These are phyloP conservation scores for Pseudogymnoascus verrucosus DNA, from an alignment of 2,329 filamentous ascomycete species.

Conservation along the genomic window DNA sequence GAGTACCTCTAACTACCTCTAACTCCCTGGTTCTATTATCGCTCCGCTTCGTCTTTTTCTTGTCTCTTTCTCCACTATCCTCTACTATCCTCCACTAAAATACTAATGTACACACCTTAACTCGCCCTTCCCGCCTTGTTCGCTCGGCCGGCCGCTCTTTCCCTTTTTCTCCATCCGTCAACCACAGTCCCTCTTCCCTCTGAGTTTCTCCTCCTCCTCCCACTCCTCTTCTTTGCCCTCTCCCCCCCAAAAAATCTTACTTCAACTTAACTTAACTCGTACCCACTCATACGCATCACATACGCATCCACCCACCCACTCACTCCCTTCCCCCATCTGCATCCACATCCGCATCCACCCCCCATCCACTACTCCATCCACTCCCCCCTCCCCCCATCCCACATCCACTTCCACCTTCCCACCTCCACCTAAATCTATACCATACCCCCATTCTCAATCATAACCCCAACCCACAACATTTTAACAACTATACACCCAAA, in stretches of 20 bases:
- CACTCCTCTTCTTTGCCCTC: neutral
- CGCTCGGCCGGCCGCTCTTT: neutral
- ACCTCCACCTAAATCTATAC: slow-evolving; percentile 49
- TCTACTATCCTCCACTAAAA: too few species aligned
- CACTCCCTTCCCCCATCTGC: slow-evolving; percentile 43
- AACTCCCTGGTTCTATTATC: neutral
- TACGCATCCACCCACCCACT: neutral
- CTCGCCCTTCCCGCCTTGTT: neutral
- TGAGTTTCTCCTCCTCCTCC: neutral
- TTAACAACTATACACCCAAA: slow-evolving; percentile 32
- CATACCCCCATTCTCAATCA: slow-evolving; percentile 45
- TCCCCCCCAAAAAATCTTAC: neutral
- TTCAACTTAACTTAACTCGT: neutral
- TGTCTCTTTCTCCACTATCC: too few species aligned
- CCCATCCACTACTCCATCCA: slow-evolving; percentile 49
- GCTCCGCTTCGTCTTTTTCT: neutral
- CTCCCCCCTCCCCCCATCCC: slow-evolving; percentile 53
- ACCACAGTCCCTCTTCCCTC: too few species aligned
- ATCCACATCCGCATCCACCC: slow-evolving; percentile 43
- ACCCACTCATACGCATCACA: neutral
- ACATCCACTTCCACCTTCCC: slow-evolving; percentile 55
- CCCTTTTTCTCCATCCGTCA: neutral
- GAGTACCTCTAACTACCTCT: too few species aligned
- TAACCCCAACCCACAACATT: slow-evolving; percentile 45
- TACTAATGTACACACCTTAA: neutral